phyloP scores from a whole-genome alignment of 2,329 filamentous ascomycete species.

The Talaromyces islandicus region DNA sequence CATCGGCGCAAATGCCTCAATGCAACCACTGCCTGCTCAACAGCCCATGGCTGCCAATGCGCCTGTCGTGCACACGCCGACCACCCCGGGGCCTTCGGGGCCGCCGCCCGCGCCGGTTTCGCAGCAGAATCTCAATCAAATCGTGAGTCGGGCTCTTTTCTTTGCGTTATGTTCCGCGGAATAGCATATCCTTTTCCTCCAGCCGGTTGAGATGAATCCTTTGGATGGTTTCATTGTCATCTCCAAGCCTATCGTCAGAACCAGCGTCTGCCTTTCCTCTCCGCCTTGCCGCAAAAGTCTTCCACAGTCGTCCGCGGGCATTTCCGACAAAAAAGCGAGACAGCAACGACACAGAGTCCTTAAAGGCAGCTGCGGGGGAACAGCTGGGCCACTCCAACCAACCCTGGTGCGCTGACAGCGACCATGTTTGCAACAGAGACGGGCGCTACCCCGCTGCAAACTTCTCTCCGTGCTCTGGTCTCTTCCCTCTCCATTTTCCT shows the following conservation, averaged over 20 bases:
- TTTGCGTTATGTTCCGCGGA: neutral
- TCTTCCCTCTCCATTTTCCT: neutral
- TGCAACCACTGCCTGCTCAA: slow-evolving; percentile 37
- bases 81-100: slow-evolving; percentile 31
- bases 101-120: slow-evolving; percentile 51
- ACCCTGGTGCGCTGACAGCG: neutral
- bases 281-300: neutral
- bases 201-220: neutral
- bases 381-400: neutral
- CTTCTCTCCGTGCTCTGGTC: neutral
- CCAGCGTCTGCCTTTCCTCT: neutral
- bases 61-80: slow-evolving; percentile 29
- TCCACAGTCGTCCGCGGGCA: neutral
- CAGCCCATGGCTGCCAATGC: slow-evolving; percentile 44
- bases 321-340: neutral
- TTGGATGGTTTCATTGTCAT: neutral
- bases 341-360: neutral
- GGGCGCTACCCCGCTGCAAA: neutral
- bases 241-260: neutral
- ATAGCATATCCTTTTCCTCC: neutral
- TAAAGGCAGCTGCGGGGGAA: neutral
- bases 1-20: slow-evolving; percentile 41
- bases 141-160: slow-evolving; percentile 61
- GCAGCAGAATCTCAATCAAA: slow-evolving; percentile 90
- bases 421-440: neutral